Percentiles rank a stretch among this genome's conserved stretches.
Conservation (phyloP, 2,329 filamentous ascomycete genomes). For the Neopestalotiopsis sp. region DNA sequence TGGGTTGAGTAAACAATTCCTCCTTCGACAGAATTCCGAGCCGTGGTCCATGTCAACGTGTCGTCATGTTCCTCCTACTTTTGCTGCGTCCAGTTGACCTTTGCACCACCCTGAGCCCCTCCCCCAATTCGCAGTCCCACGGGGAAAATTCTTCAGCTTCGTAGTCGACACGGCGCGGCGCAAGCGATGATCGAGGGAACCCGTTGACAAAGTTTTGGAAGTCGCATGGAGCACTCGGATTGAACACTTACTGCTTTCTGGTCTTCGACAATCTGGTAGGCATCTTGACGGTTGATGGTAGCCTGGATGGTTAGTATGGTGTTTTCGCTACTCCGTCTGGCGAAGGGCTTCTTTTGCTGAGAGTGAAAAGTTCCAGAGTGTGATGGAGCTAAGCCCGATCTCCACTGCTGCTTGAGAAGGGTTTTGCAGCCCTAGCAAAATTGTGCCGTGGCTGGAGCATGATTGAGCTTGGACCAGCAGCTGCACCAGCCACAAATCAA, state of each 20-base stretch:
- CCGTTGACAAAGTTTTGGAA: neutral
- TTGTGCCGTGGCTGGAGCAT: slow-evolving; percentile 16
- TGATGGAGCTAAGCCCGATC: slow-evolving; percentile 12
- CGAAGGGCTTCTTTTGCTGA: slow-evolving; percentile 24
- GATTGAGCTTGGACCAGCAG: neutral
- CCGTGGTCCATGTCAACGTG: no score
- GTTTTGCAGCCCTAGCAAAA: slow-evolving; percentile 20
- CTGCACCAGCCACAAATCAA: neutral
- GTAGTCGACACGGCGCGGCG: neutral
- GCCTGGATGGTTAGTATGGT: slow-evolving; percentile 32
- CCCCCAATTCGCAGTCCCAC: neutral
- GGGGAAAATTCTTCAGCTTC: neutral
- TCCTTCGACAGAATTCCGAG: slow-evolving; percentile 19
- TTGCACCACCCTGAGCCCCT: neutral
- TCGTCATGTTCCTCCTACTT: neutral
- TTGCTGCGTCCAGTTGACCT: neutral
- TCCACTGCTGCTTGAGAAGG: neutral
- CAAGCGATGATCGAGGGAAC: slow-evolving; percentile 6
- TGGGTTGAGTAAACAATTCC: neutral
- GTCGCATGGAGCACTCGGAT: slow-evolving; percentile 35
- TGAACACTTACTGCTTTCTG: slow-evolving; percentile 71
- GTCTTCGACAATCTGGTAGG: slow-evolving; percentile 79
- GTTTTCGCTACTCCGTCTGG: slow-evolving; percentile 26
- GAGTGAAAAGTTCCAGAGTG: slow-evolving; percentile 17
- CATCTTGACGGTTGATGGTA: slow-evolving; percentile 58